phyloP scores from a whole-genome alignment of 805 yeast species.

The Candida montana region DNA sequence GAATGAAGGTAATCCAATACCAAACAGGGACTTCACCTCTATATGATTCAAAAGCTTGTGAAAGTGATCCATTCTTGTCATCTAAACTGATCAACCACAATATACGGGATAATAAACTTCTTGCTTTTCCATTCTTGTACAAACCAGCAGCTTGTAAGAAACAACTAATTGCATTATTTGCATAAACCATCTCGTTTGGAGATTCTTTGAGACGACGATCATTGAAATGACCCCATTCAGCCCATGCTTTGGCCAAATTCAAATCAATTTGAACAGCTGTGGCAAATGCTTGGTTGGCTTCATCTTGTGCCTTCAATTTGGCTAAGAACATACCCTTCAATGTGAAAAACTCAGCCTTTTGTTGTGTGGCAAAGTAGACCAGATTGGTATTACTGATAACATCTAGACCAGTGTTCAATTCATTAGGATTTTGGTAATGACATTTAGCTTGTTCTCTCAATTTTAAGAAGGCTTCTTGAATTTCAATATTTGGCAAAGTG shows the following conservation, averaged over 20 bases:
- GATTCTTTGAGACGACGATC: constrained; percentile 83
- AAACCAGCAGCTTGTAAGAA: constrained; percentile 96
- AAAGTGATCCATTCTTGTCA: constrained; percentile 72
- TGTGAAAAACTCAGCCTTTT: constrained; percentile 96
- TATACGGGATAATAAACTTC: constrained; percentile 82
- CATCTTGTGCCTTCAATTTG: constrained; percentile 83
- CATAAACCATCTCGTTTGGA: constrained; percentile 74
- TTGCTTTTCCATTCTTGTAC: constrained; percentile 86
- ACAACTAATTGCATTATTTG: constrained; percentile 92
- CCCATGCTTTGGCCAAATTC: constrained; percentile 97
- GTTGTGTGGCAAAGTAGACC: constrained; percentile 95
- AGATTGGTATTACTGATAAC: constrained; percentile 94
- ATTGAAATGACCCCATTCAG: constrained; percentile 97
- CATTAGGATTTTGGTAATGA: constrained; percentile 88
- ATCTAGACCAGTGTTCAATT: constrained; percentile 90
- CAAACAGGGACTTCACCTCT: constrained; percentile 97
- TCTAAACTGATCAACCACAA: constrained; percentile 92
- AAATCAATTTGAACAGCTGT: constrained; percentile 96
- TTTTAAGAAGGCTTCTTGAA: constrained; percentile 95
- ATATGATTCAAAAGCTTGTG: constrained; percentile 85
- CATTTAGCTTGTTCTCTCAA: constrained; percentile 96
- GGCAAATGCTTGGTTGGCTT: constrained; percentile 96
- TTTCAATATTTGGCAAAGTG: constrained; percentile 94
- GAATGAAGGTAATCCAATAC: constrained; percentile 98
- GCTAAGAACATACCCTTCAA: constrained; percentile 97